A percentile compares a stretch with the other conserved stretches of the same genome.
These are phyloP conservation scores for Rubia yunnanensis DNA, from an alignment of 257 asterid genomes.

Conservation along the genomic window DNA sequence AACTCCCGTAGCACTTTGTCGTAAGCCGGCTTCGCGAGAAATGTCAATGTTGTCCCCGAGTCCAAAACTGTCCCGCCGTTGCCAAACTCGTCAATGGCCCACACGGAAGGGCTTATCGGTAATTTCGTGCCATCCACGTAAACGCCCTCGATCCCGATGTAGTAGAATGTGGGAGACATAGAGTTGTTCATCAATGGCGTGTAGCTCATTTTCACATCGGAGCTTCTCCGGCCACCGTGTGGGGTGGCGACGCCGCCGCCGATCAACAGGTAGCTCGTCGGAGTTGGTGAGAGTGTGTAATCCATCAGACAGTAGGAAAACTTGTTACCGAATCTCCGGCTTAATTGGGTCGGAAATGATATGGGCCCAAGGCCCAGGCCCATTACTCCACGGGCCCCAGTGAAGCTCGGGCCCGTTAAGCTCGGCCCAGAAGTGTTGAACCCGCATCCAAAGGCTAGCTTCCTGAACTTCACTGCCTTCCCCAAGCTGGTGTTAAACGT, in stretches of 20 bases:
- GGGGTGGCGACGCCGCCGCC: slow-evolving; percentile 26
- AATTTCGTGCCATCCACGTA: slow-evolving; percentile 29
- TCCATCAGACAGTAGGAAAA: slow-evolving; percentile 77
- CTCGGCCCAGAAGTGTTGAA: slow-evolving; percentile 60
- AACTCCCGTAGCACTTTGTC: slow-evolving; percentile 31
- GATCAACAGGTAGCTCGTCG: slow-evolving; percentile 58
- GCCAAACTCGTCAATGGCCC: slow-evolving; percentile 58
- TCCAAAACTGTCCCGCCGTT: slow-evolving; percentile 76
- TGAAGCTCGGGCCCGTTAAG: slow-evolving; percentile 52
- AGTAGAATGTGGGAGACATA: slow-evolving; percentile 53
- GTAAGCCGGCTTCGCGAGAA: slow-evolving; percentile 51
- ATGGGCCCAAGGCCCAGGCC: slow-evolving; percentile 85
- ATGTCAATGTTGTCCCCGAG: slow-evolving; percentile 80
- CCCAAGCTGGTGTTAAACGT: slow-evolving; percentile 52
- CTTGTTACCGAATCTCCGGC: slow-evolving; percentile 51
- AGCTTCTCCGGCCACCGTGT: slow-evolving; percentile 17
- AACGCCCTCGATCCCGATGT: slow-evolving; percentile 45
- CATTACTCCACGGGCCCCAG: slow-evolving; percentile 63
- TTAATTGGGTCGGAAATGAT: slow-evolving; percentile 55
- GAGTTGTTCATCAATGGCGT: slow-evolving; percentile 53
- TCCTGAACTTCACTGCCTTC: slow-evolving; percentile 20
- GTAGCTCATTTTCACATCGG: slow-evolving; percentile 27
- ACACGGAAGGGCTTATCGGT: slow-evolving; percentile 61
- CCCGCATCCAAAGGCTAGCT: slow-evolving; percentile 59
- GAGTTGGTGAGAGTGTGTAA: slow-evolving; percentile 60